Percentiles rank a stretch among this genome's conserved stretches.
These are phyloP conservation scores for Haberlea rhodopensis DNA, from an alignment of 257 asterid genomes.

Conservation along the genomic window DNA sequence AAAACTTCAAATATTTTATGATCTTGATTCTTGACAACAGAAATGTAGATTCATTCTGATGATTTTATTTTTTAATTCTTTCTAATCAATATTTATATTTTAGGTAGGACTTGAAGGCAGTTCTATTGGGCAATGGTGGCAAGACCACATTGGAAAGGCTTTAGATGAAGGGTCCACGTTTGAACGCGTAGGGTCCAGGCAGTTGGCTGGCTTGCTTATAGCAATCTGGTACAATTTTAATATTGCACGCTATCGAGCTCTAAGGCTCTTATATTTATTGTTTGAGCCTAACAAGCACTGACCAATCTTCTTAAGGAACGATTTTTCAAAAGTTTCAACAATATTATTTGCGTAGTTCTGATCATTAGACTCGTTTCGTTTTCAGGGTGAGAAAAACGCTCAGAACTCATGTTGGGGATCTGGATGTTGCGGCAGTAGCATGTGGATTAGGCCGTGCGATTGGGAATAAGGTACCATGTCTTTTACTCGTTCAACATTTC, in stretches of 20 bases:
- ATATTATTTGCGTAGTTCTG: conserved; percentile 9
- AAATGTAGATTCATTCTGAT: not conserved
- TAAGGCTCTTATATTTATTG: not conserved
- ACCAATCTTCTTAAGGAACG: not conserved
- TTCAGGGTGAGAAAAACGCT: conserved; percentile 78
- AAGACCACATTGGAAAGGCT: conserved; percentile 77
- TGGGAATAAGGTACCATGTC: conserved; percentile 73
- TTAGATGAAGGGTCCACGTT: conserved; percentile 79
- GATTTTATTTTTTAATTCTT: conserved; percentile 11
- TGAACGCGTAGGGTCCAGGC: conserved; percentile 91
- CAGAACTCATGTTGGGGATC: conserved; percentile 76
- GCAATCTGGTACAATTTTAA: conserved; percentile 63
- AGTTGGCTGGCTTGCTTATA: conserved; percentile 85
- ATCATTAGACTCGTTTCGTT: conserved; percentile 19
- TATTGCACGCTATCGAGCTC: conserved; percentile 2
- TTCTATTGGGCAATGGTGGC: conserved; percentile 97
- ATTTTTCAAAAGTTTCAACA: not conserved
- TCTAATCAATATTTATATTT: conserved; percentile 32
- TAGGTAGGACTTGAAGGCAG: conserved; percentile 99
- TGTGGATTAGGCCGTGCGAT: conserved; percentile 96
- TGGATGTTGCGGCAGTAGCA: conserved; percentile 87
- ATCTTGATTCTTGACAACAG: too few relatives aligned
- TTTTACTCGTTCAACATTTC: not conserved
- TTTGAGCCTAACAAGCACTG: not conserved
- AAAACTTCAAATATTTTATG: too few relatives aligned